Conservation (phyloP, 805 yeast species). For the Cyberlindnera nakhonratchasimensis region DNA sequence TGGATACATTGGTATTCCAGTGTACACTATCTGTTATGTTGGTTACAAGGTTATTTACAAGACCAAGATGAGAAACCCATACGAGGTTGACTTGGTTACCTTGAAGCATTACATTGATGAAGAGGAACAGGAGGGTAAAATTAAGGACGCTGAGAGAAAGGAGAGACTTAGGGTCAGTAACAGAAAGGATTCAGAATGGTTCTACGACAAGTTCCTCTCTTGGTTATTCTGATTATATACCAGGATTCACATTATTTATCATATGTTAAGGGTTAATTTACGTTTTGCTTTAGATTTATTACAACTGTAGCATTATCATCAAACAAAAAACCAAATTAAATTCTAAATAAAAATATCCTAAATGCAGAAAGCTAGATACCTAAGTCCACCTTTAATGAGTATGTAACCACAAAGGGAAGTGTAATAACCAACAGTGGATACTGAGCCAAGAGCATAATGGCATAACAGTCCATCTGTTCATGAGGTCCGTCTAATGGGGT, state of each 20-base stretch:
- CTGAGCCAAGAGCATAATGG: conserved; percentile 70
- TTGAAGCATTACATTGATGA: conserved; percentile 38
- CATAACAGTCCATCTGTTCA: conserved; percentile 76
- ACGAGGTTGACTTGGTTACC: conserved; percentile 60
- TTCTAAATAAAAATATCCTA: no score
- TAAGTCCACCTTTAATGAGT: conserved; percentile 19
- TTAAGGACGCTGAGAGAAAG: conserved; percentile 25
- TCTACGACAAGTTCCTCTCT: conserved; percentile 44
- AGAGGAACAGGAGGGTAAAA: conserved; percentile 29
- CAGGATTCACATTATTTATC: background rate
- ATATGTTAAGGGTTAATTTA: background rate
- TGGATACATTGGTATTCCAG: conserved; percentile 65
- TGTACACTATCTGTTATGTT: conserved; percentile 48
- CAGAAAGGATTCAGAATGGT: conserved; percentile 40
- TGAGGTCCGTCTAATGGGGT: conserved; percentile 59
- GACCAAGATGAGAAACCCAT: conserved; percentile 46
- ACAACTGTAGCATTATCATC: background rate
- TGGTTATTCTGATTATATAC: conserved; percentile 40
- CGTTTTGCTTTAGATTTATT: background rate
- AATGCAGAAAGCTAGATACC: conserved; percentile 3
- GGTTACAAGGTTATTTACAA: conserved; percentile 59
- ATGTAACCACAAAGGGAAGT: conserved; percentile 57
- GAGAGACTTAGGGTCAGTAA: conserved; percentile 23
- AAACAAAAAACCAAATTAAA: no score
- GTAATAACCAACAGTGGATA: conserved; percentile 66